Base-by-base conservation (phyloP, 805 yeast genomes). In the Metschnikowia anglica region DNA sequence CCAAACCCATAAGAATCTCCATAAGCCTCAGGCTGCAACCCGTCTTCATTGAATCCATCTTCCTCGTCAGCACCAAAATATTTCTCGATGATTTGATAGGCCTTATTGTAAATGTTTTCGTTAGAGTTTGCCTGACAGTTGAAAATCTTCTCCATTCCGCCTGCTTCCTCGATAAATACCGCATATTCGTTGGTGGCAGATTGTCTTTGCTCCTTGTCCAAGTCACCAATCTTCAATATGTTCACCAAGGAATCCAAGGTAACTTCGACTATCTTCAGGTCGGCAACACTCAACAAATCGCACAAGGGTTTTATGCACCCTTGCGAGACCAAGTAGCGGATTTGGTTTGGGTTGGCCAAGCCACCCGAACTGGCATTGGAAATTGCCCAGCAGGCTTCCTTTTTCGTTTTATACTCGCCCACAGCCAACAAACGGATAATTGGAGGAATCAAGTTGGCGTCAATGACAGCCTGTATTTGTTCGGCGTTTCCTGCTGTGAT, bases 311-410 rank as follows among this genome's bases (percentile, higher is more conserved):
- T 91, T 68, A 93, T 90, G 70, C 97, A 88, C 37, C 97, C 99
- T 72, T 93, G 98, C 52, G 76, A 73, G 26, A 93, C 99, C 53
- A 93, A 77, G 68, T 89, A 93, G 59, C 91, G 80, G 56, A 93
- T 90, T 64, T 90, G 96, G 47, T 88, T 96, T 6, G 98, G 98
- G 64, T 81, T 85, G 32, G 83, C 73, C 56, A 89, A 75, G 17
- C 97, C 98, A 56, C 98, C 98, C 8, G 97, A 86, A 13, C 97
- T 87, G 28, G 99, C 98, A 63, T 93, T 93, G 21, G 97, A 89
- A 53, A 93, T 85, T 26, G 98, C 98, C 99, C 99, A 93, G 75
- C 98, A 91, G 3, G 99, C 99, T 73, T 93, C 99, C 68, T 91
- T 93, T 65, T 87, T 87, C 26, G 98, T 91, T 74, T 89, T 90